Evolutionary conservation across 1,139 yeast genomes (phyloP).

Genomic region (Saccharomyces pastorianus): DNA sequence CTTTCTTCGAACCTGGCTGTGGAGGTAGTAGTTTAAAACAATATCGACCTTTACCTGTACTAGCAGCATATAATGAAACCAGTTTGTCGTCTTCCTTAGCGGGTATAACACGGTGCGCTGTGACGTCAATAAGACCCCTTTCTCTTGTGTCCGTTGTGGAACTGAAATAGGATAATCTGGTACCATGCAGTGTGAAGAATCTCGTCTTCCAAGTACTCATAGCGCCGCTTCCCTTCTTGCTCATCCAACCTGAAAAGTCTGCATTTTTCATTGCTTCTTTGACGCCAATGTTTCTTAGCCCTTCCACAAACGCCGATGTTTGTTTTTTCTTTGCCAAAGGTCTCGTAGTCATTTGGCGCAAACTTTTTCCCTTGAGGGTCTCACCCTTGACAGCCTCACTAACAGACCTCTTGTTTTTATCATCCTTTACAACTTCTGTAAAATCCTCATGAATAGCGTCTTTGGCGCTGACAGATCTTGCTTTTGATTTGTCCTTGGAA

Average conservation of each 20-base stretch:
- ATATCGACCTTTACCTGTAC: conserved; percentile 85
- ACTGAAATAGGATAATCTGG: conserved; percentile 81
- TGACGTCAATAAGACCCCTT: conserved; percentile 88
- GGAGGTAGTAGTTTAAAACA: conserved; percentile 95
- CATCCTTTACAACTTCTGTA: conserved; percentile 13
- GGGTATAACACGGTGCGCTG: conserved; percentile 86
- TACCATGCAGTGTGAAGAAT: conserved; percentile 84
- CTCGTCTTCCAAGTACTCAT: conserved; percentile 86
- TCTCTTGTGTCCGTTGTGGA: conserved; percentile 76
- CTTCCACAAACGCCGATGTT: conserved; percentile 92
- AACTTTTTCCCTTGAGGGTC: conserved; percentile 24
- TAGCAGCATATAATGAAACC: conserved; percentile 81
- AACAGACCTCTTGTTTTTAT: conserved; percentile 25
- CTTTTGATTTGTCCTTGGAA: conserved; percentile 9
- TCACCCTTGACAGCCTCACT: conserved; percentile 29
- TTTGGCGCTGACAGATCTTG: conserved; percentile 28
- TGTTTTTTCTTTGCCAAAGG: conserved; percentile 41
- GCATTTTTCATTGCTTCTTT: conserved; percentile 72
- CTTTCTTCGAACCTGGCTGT: conserved; percentile 93
- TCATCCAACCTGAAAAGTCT: conserved; percentile 88
- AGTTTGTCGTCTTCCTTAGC: conserved; percentile 66
- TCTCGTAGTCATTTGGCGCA: conserved; percentile 22
- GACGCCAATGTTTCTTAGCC: conserved; percentile 69
- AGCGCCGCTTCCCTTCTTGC: conserved; percentile 80
- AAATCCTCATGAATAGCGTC: conserved; percentile 9